Evolutionary conservation across 2,329 filamentous ascomycete genomes (phyloP).

Genomic region (Nothomitra cinnamomea): DNA sequence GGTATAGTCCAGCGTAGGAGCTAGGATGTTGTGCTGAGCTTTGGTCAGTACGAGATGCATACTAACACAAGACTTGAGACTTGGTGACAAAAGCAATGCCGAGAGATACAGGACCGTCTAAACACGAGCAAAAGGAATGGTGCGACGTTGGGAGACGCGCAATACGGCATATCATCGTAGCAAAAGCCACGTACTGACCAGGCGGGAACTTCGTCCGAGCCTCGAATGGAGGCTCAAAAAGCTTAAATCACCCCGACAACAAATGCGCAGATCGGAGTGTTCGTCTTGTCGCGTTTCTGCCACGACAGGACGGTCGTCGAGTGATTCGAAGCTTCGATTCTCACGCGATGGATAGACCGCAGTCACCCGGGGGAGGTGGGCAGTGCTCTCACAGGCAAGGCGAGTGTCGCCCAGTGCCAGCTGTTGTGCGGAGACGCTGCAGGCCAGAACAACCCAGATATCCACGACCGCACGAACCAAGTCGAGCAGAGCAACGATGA

Average conservation of each 20-base stretch:
- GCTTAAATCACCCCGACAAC: constrained; percentile 4
- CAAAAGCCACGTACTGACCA: too few relatives aligned
- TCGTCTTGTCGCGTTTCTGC: background rate
- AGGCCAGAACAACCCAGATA: background rate
- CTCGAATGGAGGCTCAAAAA: constrained; percentile 2
- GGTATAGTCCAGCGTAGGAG: background rate
- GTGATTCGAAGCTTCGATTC: background rate
- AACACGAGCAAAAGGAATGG: background rate
- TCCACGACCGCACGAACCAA: background rate
- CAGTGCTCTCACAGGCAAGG: background rate
- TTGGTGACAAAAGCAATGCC: background rate
- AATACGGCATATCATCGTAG: background rate
- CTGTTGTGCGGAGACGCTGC: constrained; percentile 1
- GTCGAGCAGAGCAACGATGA: background rate
- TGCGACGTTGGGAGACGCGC: background rate
- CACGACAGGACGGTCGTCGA: background rate
- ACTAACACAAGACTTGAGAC: background rate
- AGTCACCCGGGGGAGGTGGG: background rate
- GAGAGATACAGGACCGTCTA: background rate
- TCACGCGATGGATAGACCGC: background rate
- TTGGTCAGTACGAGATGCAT: background rate
- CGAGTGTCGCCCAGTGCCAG: background rate
- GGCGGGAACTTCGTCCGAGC: background rate
- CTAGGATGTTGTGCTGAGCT: background rate
- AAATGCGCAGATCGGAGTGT: background rate